Conservation (phyloP, 768 basidiomycete species). For the Suillus lakei region DNA sequence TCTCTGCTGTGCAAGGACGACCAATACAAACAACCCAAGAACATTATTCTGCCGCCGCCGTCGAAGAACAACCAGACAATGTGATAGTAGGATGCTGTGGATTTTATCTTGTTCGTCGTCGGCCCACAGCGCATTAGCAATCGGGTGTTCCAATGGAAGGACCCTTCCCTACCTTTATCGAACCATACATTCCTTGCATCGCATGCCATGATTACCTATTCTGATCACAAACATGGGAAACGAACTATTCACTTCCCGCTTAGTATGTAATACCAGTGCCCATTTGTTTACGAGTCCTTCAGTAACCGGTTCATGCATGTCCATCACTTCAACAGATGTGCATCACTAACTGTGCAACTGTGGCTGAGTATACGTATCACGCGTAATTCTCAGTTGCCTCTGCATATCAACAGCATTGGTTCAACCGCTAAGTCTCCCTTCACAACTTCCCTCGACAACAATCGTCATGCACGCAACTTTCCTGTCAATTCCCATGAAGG, state of each 20-base stretch:
- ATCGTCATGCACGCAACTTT: neutral
- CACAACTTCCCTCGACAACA: neutral
- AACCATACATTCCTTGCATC: neutral
- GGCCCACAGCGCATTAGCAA: neutral
- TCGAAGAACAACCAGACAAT: neutral
- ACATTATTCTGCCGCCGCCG: neutral
- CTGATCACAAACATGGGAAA: neutral
- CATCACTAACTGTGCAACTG: neutral
- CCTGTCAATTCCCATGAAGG: neutral
- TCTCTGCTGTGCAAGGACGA: neutral
- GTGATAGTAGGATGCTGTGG: neutral
- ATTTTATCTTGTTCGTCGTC: neutral
- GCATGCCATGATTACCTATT: neutral
- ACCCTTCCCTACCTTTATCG: neutral
- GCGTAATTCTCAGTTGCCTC: neutral
- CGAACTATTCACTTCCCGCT: neutral
- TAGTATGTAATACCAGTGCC: neutral
- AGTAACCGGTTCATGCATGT: neutral
- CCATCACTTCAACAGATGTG: neutral
- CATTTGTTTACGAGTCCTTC: neutral
- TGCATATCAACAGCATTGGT: too few relatives aligned
- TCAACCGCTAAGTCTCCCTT: neutral
- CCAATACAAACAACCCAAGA: neutral
- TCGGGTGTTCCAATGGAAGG: neutral
- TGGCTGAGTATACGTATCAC: neutral